Evolutionary conservation across 805 yeast species (phyloP).

Genomic region (Ascoidea rubescens): DNA sequence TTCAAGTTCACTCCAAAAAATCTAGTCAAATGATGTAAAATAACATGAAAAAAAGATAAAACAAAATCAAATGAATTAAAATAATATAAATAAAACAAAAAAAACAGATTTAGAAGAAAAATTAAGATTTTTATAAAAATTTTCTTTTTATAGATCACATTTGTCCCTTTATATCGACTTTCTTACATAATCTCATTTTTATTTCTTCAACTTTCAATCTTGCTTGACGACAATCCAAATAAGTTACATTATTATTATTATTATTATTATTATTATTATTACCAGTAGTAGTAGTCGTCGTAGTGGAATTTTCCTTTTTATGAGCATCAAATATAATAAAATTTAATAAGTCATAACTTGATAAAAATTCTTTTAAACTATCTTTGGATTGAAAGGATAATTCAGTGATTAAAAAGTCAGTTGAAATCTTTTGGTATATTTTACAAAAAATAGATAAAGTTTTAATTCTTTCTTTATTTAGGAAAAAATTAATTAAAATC

Average conservation of each 20-base stretch:
- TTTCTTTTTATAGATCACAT: slow-evolving; percentile 18
- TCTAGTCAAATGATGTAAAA: too few species aligned
- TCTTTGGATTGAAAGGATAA: slow-evolving; percentile 25
- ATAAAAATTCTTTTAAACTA: slow-evolving; percentile 30
- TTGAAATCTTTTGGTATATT: slow-evolving; percentile 35
- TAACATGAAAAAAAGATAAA: too few species aligned
- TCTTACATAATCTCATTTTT: slow-evolving; percentile 28
- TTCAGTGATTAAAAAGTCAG: slow-evolving; percentile 23
- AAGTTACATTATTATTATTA: slow-evolving; percentile 12
- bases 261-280: too few species aligned
- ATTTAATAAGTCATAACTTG: slow-evolving; percentile 22
- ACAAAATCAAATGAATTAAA: neutral
- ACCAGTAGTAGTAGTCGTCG: too few species aligned
- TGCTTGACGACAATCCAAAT: slow-evolving; percentile 23
- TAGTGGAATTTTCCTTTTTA: too few species aligned
- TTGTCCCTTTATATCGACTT: slow-evolving; percentile 87
- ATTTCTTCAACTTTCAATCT: slow-evolving; percentile 22
- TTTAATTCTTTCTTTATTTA: slow-evolving; percentile 41
- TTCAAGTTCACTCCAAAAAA: too few species aligned
- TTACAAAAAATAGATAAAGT: slow-evolving; percentile 42
- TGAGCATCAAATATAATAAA: slow-evolving; percentile 18
- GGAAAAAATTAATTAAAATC: slow-evolving; percentile 36
- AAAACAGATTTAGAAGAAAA: too few species aligned
- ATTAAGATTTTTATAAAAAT: too few species aligned
- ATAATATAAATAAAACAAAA: too few species aligned